Conservation (phyloP, 192 early-diverging fungal species). For the Backusella psychrophila region DNA sequence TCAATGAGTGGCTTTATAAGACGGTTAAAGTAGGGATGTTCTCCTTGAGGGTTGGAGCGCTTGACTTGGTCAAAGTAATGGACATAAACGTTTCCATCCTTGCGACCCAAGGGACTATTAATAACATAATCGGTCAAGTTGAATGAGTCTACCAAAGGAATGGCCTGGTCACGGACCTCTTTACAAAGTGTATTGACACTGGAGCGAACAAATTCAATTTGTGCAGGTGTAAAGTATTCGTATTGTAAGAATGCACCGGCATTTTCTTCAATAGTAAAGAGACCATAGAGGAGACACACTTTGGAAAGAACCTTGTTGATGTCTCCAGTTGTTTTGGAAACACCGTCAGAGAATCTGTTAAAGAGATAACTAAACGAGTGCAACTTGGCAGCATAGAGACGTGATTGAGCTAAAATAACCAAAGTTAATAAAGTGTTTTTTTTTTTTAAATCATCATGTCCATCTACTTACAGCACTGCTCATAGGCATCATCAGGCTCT, state of each 20-base stretch:
- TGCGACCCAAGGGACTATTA: constrained; percentile 84
- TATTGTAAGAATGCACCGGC: constrained; percentile 87
- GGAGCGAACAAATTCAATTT: constrained; percentile 69
- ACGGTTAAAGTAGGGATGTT: constrained; percentile 75
- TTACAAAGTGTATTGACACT: constrained; percentile 66
- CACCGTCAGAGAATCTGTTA: constrained; percentile 76
- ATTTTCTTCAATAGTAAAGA: constrained; percentile 80
- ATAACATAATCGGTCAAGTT: constrained; percentile 88
- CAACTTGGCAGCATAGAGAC: constrained; percentile 80
- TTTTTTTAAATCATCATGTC: too few relatives aligned
- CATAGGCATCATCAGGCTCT: constrained; percentile 80
- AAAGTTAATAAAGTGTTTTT: background rate
- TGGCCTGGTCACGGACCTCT: constrained; percentile 72
- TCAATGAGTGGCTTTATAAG: constrained; percentile 76
- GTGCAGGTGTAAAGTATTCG: constrained; percentile 73
- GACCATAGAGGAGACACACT: constrained; percentile 80
- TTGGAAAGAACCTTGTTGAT: constrained; percentile 63
- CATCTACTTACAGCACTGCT: constrained; percentile 59
- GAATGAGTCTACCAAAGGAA: constrained; percentile 86
- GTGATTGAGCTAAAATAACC: constrained; percentile 51
- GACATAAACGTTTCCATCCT: constrained; percentile 83
- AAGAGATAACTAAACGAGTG: constrained; percentile 84
- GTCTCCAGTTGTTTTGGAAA: constrained; percentile 60
- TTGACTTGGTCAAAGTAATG: constrained; percentile 86
- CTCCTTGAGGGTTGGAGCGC: constrained; percentile 64